phyloP scores from a whole-genome alignment of 2,329 filamentous ascomycete species.

The Trichoderma atroviride region DNA sequence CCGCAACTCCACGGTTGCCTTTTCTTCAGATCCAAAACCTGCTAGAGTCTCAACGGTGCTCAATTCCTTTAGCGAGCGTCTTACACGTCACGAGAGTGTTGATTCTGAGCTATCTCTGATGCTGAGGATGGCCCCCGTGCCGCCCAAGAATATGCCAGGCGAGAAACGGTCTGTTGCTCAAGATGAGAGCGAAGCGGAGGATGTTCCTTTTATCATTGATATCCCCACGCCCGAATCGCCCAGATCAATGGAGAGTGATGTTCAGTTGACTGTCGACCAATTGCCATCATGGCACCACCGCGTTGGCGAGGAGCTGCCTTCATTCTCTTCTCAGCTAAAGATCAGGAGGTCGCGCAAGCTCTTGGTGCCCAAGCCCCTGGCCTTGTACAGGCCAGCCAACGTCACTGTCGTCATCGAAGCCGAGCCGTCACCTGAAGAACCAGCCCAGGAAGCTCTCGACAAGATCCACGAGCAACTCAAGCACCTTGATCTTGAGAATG shows the following conservation, averaged over 20 bases:
- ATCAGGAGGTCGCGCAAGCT: conserved; percentile 52
- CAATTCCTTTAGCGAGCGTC: conserved; percentile 29
- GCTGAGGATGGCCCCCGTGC: not conserved
- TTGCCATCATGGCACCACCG: conserved; percentile 54
- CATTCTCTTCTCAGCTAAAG: conserved; percentile 58
- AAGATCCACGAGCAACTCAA: conserved; percentile 56
- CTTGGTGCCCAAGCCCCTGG: conserved; percentile 59
- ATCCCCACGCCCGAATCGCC: conserved; percentile 28
- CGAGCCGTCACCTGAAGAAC: conserved; percentile 57
- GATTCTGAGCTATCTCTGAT: conserved; percentile 18
- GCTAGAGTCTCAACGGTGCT: conserved; percentile 5
- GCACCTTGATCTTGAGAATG: conserved; percentile 49
- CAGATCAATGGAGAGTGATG: conserved; percentile 4
- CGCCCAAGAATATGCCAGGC: not conserved
- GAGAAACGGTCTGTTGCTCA: conserved; percentile 30
- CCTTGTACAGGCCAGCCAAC: conserved; percentile 49
- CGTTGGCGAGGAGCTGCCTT: conserved; percentile 60
- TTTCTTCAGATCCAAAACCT: conserved; percentile 31
- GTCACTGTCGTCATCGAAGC: conserved; percentile 50
- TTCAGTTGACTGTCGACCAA: conserved; percentile 27
- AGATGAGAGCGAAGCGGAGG: conserved; percentile 32
- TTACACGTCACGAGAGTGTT: not conserved
- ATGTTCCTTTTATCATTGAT: conserved; percentile 52
- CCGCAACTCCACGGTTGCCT: conserved; percentile 56
- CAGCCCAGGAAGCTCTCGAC: conserved; percentile 52